Evolutionary conservation across 352 stramenopile genomes (phyloP).

Genomic region (Globisporangium polare): DNA sequence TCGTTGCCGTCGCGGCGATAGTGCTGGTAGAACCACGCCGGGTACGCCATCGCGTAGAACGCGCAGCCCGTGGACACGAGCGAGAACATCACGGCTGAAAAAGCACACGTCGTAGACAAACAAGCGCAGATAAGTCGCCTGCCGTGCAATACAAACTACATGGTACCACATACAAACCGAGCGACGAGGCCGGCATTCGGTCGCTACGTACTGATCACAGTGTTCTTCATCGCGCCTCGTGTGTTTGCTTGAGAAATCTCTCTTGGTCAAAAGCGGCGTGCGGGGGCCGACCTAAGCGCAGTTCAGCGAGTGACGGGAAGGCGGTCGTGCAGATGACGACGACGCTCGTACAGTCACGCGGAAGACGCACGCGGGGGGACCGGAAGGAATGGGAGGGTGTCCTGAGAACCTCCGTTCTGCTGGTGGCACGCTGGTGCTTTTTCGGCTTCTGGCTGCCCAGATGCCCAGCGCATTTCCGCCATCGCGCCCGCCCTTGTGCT

Average conservation of each 20-base stretch:
- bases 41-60: conserved; percentile 80
- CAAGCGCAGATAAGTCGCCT: conserved; percentile 10
- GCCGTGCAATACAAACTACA: neutral
- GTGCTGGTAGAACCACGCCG: conserved; percentile 84
- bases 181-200: neutral
- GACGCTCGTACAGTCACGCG: neutral
- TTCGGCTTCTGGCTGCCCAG: neutral
- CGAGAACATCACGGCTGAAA: conserved; percentile 70
- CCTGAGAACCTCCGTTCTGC: neutral
- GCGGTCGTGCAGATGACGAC: neutral
- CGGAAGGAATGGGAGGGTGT: neutral
- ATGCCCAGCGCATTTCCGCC: neutral
- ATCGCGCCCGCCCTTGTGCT: neutral
- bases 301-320: neutral
- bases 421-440: neutral
- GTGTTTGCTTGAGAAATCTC: neutral
- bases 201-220: conserved; percentile 54
- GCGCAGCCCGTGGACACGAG: conserved; percentile 67
- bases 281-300: neutral
- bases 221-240: conserved; percentile 57
- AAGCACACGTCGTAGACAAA: neutral
- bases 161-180: neutral
- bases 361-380: neutral
- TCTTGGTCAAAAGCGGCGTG: neutral
- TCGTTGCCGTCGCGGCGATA: conserved; percentile 68